These are phyloP conservation scores for Mrakia hoshinonis DNA, from an alignment of 768 basidiomycete genomes.

Conservation along the genomic window DNA sequence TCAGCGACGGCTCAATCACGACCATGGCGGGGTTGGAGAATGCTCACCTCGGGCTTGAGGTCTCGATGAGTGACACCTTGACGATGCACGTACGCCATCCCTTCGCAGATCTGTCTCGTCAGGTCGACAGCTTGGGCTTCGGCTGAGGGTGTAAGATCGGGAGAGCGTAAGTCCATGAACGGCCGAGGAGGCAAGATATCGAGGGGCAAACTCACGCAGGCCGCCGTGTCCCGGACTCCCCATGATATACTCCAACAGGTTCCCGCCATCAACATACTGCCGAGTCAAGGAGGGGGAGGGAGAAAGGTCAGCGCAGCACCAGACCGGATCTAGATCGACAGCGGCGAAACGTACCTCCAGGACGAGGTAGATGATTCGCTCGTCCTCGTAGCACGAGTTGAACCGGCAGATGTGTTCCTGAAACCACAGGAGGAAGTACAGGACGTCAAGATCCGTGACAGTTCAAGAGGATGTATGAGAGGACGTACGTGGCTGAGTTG, in stretches of 20 bases:
- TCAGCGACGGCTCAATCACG: not conserved
- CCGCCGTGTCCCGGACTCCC: conserved; percentile 33
- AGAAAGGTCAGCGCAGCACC: too few relatives aligned
- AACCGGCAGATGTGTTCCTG: conserved; percentile 68
- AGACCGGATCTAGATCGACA: not conserved
- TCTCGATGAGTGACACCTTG: conserved; percentile 84
- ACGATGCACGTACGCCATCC: conserved; percentile 41
- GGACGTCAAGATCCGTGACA: not conserved
- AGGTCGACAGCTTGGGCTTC: conserved; percentile 54
- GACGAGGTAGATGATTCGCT: conserved; percentile 42
- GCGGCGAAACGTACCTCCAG: conserved; percentile 11
- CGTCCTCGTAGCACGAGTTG: conserved; percentile 65
- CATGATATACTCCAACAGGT: conserved; percentile 68
- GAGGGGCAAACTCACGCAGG: not conserved
- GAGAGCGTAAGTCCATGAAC: not conserved
- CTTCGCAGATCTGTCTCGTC: conserved; percentile 74
- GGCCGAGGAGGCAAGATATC: not conserved
- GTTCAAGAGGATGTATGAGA: not conserved
- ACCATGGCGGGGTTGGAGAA: not conserved
- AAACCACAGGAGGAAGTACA: not conserved
- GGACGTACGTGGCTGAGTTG: conserved; percentile 54
- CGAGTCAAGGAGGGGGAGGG: conserved; percentile 46
- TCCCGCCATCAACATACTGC: conserved; percentile 79
- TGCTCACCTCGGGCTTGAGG: conserved; percentile 57
- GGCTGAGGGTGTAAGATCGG: conserved; percentile 30